phyloP scores from a whole-genome alignment of 768 basidiomycete species.

The Sarcomyxa edulis region DNA sequence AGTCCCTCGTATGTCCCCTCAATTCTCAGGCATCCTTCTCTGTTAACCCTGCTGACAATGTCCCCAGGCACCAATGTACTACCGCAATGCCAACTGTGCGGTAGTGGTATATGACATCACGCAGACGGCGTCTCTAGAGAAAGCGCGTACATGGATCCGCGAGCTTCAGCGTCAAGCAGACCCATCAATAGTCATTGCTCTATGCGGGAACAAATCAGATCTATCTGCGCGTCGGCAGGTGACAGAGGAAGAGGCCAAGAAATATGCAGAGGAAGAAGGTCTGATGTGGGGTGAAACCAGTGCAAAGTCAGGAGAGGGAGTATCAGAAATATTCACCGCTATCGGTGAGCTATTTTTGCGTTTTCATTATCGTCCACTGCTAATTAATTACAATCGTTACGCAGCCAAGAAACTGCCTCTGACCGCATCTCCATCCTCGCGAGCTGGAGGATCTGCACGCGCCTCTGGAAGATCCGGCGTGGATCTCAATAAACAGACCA shows the following conservation, averaged over 20 bases:
- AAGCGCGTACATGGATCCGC: slow-evolving; percentile 93
- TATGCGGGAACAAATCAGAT: slow-evolving; percentile 96
- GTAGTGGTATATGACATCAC: slow-evolving; percentile 98
- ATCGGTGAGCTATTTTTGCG: slow-evolving; percentile 53
- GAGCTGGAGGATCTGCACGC: slow-evolving; percentile 47
- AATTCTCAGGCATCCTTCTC: slow-evolving; percentile 3
- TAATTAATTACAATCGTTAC: slow-evolving; percentile 5
- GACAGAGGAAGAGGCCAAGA: slow-evolving; percentile 82
- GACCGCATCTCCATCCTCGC: slow-evolving; percentile 62
- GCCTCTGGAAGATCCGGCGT: slow-evolving; percentile 57
- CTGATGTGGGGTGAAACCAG: slow-evolving; percentile 91
- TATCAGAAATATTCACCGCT: slow-evolving; percentile 78
- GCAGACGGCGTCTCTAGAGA: slow-evolving; percentile 84
- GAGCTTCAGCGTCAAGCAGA: slow-evolving; percentile 98
- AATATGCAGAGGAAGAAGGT: slow-evolving; percentile 90
- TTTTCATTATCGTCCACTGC: slow-evolving; percentile 2
- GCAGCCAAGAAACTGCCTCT: slow-evolving; percentile 88
- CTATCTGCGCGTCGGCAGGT: slow-evolving; percentile 81
- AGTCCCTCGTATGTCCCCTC: slow-evolving; percentile 34
- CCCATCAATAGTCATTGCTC: slow-evolving; percentile 91
- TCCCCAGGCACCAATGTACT: slow-evolving; percentile 90
- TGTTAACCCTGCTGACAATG: slow-evolving; percentile 7
- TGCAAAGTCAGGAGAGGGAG: slow-evolving; percentile 86
- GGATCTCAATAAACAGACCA: slow-evolving; percentile 72
- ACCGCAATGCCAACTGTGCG: slow-evolving; percentile 90